Percentiles rank a stretch among this genome's conserved stretches.
Conservation (phyloP, 2,329 filamentous ascomycete species). For the Penicillium concentricum region DNA sequence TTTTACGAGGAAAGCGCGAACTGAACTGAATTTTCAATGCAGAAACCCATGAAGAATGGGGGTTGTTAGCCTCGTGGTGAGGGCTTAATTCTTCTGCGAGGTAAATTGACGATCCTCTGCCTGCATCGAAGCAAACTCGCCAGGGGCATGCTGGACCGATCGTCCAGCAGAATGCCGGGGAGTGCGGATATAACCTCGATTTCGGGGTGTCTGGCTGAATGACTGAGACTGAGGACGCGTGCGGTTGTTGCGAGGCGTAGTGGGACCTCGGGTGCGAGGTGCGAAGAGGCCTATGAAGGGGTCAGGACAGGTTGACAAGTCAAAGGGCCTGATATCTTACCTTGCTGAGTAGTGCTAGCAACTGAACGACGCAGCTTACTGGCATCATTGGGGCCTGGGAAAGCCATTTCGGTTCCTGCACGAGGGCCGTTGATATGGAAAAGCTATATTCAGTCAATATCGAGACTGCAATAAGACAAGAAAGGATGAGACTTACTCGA, state of each 20-base stretch:
- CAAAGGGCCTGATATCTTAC: not conserved
- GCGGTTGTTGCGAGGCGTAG: not conserved
- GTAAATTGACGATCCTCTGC: not conserved
- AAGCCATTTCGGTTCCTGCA: not conserved
- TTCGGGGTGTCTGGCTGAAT: not conserved
- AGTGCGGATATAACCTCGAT: not conserved
- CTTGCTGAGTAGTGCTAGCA: constrained; percentile 3
- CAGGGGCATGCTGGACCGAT: not conserved
- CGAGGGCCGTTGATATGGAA: constrained; percentile 49
- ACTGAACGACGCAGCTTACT: constrained; percentile 6
- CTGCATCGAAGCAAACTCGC: not conserved
- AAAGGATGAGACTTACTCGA: constrained; percentile 58
- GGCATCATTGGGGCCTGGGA: constrained; percentile 6
- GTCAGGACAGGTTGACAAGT: not conserved
- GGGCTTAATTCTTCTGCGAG: not conserved
- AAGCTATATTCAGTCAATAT: constrained; percentile 44
- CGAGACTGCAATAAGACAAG: not conserved
- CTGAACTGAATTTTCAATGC: no score
- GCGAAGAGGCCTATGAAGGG: constrained; percentile 1
- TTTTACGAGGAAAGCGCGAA: no score
- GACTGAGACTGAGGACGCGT: not conserved
- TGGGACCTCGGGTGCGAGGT: not conserved
- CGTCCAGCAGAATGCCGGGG: not conserved
- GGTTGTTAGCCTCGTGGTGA: not conserved
- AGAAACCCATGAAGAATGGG: not conserved